Evolutionary conservation across 352 stramenopile genomes (phyloP), one percentile per base, ranked within the genome.

Genomic region (Pythium aristosporum): DNA sequence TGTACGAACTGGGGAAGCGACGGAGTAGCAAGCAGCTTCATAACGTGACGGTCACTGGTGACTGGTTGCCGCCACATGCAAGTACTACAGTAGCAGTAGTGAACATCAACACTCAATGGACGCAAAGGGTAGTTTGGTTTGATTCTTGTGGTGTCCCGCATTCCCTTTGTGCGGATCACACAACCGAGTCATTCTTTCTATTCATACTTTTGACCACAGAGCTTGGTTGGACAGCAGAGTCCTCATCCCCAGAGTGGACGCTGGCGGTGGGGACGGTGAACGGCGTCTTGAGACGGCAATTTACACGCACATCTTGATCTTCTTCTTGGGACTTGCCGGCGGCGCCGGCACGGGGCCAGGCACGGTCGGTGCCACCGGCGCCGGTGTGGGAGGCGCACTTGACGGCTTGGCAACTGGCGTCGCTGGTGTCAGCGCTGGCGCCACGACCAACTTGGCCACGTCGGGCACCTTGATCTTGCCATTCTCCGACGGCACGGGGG

Each of bases 261-360:
- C 44, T n/a, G 34, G 11, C 10, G 18, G 44, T 12, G n/a, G 21
- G n/a, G 13, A 11, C 1, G 8, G 16, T n/a, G n/a, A 16, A 50
- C 18, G 44, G 32, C 12, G 56, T 47, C 6, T 39, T 39, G 34
- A 39, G 34, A 39, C 37, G 18, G 32, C 13, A 28, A 34, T 37
- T 68, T 71, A 74, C 39, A 71, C 68, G 48, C 68, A 75, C 44
- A 66, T 48, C 53, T 60, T 71, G 43, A 57, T 34, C 32, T 69
- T 69, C 51, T 68, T 67, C 61, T 67, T 64, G 9, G 34, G 25
- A 8, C 55, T 55, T 51, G 51, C 56, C 42, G 43, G 37, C 44
- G 62, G 34, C 43, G 44, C 16, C n/a, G 60, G 60, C 32, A 56
- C 32, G 12, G 48, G 34, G 5, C 28, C 41, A 36, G 55, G 55